These are phyloP conservation scores for Pelargonium cotyledonis DNA, from an alignment of 441 rosid genomes.

Conservation along the genomic window DNA sequence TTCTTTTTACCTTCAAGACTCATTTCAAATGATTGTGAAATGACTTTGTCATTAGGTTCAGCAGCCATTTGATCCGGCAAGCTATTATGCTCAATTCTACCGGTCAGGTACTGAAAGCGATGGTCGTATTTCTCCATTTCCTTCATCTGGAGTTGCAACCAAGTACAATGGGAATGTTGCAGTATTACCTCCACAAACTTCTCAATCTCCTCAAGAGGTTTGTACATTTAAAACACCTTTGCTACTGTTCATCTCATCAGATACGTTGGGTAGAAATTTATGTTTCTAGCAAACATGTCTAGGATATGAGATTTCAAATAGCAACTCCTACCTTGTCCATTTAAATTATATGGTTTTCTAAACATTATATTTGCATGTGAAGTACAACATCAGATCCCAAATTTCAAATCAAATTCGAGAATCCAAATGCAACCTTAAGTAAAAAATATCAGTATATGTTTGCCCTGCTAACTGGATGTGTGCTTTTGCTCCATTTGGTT, in stretches of 20 bases:
- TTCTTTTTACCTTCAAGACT: conserved; percentile 11
- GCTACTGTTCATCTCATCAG: neutral
- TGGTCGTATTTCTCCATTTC: conserved; percentile 76
- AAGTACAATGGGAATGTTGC: conserved; percentile 79
- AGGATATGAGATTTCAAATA: no score
- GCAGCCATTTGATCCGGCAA: conserved; percentile 79
- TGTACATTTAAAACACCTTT: conserved; percentile 14
- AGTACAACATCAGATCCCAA: no score
- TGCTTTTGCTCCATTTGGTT: no score
- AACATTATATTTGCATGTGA: no score
- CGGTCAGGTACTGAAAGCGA: conserved; percentile 64
- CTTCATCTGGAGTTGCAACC: conserved; percentile 59
- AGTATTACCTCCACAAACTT: conserved; percentile 59
- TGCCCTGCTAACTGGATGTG: no score
- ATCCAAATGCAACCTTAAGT: no score
- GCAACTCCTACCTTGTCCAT: no score
- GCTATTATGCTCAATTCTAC: conserved; percentile 78
- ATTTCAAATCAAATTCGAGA: no score
- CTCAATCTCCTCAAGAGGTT: conserved; percentile 89
- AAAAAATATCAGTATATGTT: no score
- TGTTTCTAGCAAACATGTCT: no score
- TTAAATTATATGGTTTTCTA: no score
- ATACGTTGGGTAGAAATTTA: no score
- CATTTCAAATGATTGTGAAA: conserved; percentile 22
- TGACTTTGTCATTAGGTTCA: conserved; percentile 46